Base-by-base conservation (phyloP, 2,329 filamentous ascomycete genomes). In the Penicillium freii region DNA sequence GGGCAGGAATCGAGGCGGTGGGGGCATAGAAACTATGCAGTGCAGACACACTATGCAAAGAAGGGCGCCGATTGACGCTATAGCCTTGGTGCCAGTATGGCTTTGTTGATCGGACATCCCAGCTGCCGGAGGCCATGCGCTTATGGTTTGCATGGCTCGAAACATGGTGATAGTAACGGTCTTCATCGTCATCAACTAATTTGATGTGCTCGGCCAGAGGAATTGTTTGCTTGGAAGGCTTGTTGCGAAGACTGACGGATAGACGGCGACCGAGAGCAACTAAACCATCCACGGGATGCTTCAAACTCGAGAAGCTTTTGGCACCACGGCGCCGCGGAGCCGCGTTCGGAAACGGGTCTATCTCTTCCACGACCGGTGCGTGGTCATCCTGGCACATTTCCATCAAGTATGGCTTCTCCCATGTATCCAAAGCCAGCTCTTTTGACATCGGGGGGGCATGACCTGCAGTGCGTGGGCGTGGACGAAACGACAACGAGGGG, bases 241-340 rank as follows among this genome's bases (percentile, higher is more conserved):
- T 77, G 54, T 66, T 66, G 44, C 75, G 74, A 51, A 77, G 61
- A 15, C 70, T 74, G 25, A 78, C 69, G 5, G 76, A 78, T 46
- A 77, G 60, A 10, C 75, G 72, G 58, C 75, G 75, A 15, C 73
- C 73, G 25, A 77, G 66, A 9, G 75, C 74, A 34, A 74, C 72
- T 52, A 78, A 57, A 5, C 75, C 76, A 55, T 75, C 70, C 58
- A 77, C 73, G 3, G 74, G 72, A 57, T 77, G 74, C 46, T 74
- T 72, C 52, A 78, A 61, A 38, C 65, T 74, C 38, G 76, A 78
- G 61, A 78, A 77, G 58, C 75, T 78, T 64, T 75, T 77, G 50
- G 74, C 66, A 40, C 65, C 61, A 34, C 71, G 73, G 25, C 69
- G 72, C n/a, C 68, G 65, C n/a, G 68, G 68, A 15, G 60, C 60